A percentile compares a stretch with the other conserved stretches of the same genome.
Evolutionary conservation across 2,329 filamentous ascomycete genomes (phyloP).

Genomic region (Monosporascus sp.): DNA sequence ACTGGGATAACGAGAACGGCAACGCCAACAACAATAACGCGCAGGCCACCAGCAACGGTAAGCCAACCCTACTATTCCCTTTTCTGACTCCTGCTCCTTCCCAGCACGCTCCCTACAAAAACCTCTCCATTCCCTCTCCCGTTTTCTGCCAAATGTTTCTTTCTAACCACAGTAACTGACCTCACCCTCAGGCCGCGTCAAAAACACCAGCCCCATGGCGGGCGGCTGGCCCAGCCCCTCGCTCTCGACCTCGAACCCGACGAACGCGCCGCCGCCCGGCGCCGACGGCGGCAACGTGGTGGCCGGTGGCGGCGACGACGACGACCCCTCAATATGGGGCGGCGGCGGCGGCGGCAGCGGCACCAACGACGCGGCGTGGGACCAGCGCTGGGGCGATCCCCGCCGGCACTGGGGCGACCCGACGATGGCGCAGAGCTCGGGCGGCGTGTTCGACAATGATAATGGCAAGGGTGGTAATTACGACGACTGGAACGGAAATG

Average conservation of each 20-base stretch:
- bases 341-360: not conserved
- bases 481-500: not conserved
- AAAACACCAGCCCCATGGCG: not conserved
- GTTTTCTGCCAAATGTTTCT: not conserved
- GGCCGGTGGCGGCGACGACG: not conserved
- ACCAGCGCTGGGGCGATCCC: not conserved
- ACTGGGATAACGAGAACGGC: not conserved
- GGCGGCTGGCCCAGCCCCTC: not conserved
- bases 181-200: not conserved
- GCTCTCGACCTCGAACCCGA: not conserved
- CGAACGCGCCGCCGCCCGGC: not conserved
- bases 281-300: not conserved
- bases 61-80: not conserved
- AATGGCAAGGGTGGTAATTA: not conserved
- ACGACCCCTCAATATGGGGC: not conserved
- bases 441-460: constrained; percentile 17
- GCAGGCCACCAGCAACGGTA: not conserved
- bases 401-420: constrained; percentile 10
- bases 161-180: not conserved
- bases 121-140: not conserved
- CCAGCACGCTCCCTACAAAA: too few species aligned
- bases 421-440: constrained; percentile 16
- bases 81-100: not conserved
- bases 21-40: not conserved
- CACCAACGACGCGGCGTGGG: not conserved